Percentiles rank a stretch among this genome's conserved stretches.
These are phyloP conservation scores for Alternaria metachromatica DNA, from an alignment of 2,329 filamentous ascomycete species.

Conservation along the genomic window DNA sequence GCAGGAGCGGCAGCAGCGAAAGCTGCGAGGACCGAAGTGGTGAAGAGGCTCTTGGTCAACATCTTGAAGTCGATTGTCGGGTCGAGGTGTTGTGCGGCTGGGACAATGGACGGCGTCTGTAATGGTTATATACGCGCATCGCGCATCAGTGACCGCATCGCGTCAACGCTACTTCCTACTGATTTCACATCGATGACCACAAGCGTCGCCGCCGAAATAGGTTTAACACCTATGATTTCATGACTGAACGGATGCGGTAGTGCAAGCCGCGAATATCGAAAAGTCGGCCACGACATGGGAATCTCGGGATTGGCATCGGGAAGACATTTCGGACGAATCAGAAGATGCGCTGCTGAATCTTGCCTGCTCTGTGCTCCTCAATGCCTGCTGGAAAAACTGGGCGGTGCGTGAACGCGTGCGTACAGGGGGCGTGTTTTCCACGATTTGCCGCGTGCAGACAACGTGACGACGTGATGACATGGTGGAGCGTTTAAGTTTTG, in stretches of 20 bases:
- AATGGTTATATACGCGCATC: constrained; percentile 20
- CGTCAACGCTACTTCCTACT: constrained; percentile 8
- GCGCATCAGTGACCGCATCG: constrained; percentile 15
- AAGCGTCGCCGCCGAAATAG: constrained; percentile 10
- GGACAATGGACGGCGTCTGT: not conserved
- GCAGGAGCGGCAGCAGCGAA: constrained; percentile 48
- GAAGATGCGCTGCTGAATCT: not conserved
- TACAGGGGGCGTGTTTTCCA: constrained; percentile 8
- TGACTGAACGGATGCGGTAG: constrained; percentile 40
- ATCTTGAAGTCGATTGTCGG: constrained; percentile 38
- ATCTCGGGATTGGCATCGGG: constrained; percentile 20
- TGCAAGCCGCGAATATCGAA: constrained; percentile 21
- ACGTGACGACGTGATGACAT: constrained; percentile 47
- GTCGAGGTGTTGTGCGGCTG: constrained; percentile 10
- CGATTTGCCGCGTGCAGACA: constrained; percentile 22
- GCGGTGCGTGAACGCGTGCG: constrained; percentile 27
- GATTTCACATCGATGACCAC: constrained; percentile 33
- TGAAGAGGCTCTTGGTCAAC: constrained; percentile 44
- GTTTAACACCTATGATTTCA: constrained; percentile 43
- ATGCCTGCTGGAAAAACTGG: constrained; percentile 6
- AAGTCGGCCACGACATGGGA: constrained; percentile 27
- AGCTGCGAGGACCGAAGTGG: constrained; percentile 44
- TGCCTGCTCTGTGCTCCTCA: constrained; percentile 7
- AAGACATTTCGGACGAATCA: constrained; percentile 20
- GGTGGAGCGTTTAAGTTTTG: constrained; percentile 22